These are phyloP conservation scores for Penicillium sclerotigenum DNA, from an alignment of 2,329 filamentous ascomycete species.

Conservation along the genomic window DNA sequence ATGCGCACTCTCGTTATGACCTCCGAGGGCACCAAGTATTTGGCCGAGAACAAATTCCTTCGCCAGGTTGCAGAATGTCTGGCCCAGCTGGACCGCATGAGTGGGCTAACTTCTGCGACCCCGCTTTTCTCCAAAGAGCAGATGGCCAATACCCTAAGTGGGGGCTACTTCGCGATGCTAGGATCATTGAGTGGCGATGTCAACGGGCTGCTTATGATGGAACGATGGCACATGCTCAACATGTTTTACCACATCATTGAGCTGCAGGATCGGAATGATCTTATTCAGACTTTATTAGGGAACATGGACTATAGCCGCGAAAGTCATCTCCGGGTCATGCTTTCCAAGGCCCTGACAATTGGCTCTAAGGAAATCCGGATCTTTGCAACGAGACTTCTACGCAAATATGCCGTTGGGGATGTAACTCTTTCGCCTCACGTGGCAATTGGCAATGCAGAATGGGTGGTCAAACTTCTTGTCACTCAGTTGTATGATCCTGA, in stretches of 20 bases:
- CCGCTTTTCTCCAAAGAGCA: slow-evolving; percentile 86
- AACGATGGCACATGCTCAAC: slow-evolving; percentile 96
- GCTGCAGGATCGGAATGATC: slow-evolving; percentile 81
- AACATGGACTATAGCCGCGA: slow-evolving; percentile 89
- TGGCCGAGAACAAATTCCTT: slow-evolving; percentile 88
- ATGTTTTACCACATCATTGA: slow-evolving; percentile 99
- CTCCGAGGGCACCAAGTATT: slow-evolving; percentile 75
- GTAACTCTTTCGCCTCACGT: slow-evolving; percentile 40
- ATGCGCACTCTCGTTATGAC: slow-evolving; percentile 85
- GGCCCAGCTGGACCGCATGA: slow-evolving; percentile 87
- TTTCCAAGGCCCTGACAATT: slow-evolving; percentile 90
- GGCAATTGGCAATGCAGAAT: slow-evolving; percentile 70
- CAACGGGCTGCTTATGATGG: slow-evolving; percentile 82
- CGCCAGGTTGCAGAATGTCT: slow-evolving; percentile 93
- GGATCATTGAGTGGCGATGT: slow-evolving; percentile 80
- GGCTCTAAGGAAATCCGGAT: slow-evolving; percentile 89
- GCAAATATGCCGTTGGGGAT: slow-evolving; percentile 73
- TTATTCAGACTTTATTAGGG: slow-evolving; percentile 81
- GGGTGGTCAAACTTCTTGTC: slow-evolving; percentile 96
- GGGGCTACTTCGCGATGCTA: slow-evolving; percentile 90
- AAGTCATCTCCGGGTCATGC: slow-evolving; percentile 84
- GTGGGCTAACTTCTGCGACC: slow-evolving; percentile 63
- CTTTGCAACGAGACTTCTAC: slow-evolving; percentile 78
- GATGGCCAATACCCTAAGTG: slow-evolving; percentile 80
- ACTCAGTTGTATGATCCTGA: slow-evolving; percentile 97